Evolutionary conservation across 352 stramenopile genomes (phyloP), one percentile per base, ranked within the genome.

Genomic region (Peronospora farinosa): DNA sequence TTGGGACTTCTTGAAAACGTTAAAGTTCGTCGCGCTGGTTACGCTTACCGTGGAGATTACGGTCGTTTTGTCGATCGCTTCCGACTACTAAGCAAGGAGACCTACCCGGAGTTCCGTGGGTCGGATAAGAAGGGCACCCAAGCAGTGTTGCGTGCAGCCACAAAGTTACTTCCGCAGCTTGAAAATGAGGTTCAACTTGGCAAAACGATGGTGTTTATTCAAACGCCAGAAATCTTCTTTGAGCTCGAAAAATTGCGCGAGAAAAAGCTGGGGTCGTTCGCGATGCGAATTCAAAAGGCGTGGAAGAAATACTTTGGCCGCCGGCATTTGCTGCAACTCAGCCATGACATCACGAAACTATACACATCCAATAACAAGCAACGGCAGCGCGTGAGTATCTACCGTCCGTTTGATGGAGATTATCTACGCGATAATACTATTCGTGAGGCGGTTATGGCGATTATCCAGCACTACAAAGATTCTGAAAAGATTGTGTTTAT

Each of bases 161-260:
- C 80, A 1, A 92, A 89, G 38, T 47, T 61, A 0, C 64, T 87
- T 1, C 78, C 74, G 7, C 72, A 88, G 12, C 60, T 92, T n/a
- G 77, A 91, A 41, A 67, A 61, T 2, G 83, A 96, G 54, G 82
- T 88, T 15, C 84, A 96, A 49, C 68, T 95, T 16, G 88, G 88
- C 43, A 92, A 95, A 51, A 76, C 80, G 3, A 96, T 96, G 80
- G 69, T 96, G 13, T 96, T 96, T 40, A 93, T 96, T 40, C 82
- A 90, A 42, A 90, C 83, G 4, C 86, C 88, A 0, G 84, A 95
- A 59, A 92, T 74, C 3, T 93, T 95, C 57, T 96, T 96, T 49
- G 74, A 82, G 21, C 59, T 96, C 8, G 88, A 96, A 54, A 92
- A 92, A 45, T 47, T 95, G 11, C 72, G 88, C 13, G 84, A 95